Evolutionary conservation across 352 stramenopile species (phyloP), one percentile per base, ranked within the genome.

Genomic region (Pythium phragmiticola): DNA sequence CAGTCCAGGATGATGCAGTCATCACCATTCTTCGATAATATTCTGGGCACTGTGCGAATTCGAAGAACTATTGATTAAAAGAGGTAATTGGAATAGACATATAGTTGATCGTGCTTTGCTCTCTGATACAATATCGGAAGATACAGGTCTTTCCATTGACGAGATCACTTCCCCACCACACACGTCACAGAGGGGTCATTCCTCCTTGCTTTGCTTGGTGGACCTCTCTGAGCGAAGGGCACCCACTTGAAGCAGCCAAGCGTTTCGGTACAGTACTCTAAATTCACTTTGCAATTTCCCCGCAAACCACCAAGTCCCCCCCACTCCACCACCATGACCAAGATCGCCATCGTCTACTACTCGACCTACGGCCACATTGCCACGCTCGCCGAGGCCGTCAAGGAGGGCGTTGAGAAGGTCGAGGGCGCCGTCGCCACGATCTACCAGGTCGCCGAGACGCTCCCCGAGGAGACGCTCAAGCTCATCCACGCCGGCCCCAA

Each of bases 361-460:
- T 87, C 74, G 60, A 80, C 87, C 37, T 93, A 95, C 72, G 85
- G 85, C 43, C 87, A 95, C 72, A 73, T 95, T 61, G 62, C 63
- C 8, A 64, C 54, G 48, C 63, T 95, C 66, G 82, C 84, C 36
- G 68, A 88, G 51, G 37, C 69, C 49, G 63, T 93, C 48, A 88
- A 87, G 60, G 72, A 76, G 21, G 86, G 84, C 19, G 69, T 92
- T 49, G 74, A 92, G 63, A 76, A 72, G 30, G 71, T 74, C 51
- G 72, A 74, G 21, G 87, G 85, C 54, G 75, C 74, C 26, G 65
- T 60, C 16, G 80, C 76, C 28, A 59, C 49, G 30, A 86, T 94
- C 68, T 83, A 80, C 60, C 82, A 90, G 67, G 70, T 92, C 36
- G 34, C 74, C 12, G 85, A 96, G 74, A 92, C 82, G 59, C 74